Conservation (phyloP, 768 basidiomycete genomes). For the Crepidotus variabilis region DNA sequence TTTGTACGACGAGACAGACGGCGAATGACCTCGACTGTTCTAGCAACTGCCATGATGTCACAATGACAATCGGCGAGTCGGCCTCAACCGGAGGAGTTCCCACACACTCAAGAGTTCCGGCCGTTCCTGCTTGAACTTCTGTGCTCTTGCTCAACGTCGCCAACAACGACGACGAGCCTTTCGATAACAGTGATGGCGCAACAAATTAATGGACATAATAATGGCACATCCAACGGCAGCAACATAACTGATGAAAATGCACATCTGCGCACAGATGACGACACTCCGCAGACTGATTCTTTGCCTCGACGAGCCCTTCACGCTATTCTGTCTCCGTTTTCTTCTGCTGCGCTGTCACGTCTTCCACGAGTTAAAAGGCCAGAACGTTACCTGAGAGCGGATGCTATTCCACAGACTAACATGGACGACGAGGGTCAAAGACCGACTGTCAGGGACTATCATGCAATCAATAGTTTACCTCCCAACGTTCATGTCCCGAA, state of each 20-base stretch:
- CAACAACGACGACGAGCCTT: not conserved
- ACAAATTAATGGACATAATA: not conserved
- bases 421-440: conserved; percentile 47
- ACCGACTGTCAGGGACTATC: conserved; percentile 69
- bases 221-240: not conserved
- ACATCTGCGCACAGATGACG: conserved; percentile 3
- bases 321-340: conserved; percentile 57
- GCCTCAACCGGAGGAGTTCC: conserved; percentile 3
- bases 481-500: conserved; percentile 71
- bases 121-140: not conserved
- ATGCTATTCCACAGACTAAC: conserved; percentile 65
- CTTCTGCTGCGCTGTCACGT: conserved; percentile 52
- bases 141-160: not conserved
- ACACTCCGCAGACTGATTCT: conserved; percentile 21
- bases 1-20: not conserved
- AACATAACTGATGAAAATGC: conserved; percentile 4
- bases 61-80: no score
- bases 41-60: conserved; percentile 11
- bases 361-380: conserved; percentile 43
- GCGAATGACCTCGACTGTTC: conserved; percentile 7
- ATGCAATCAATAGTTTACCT: conserved; percentile 64
- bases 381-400: conserved; percentile 59
- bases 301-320: conserved; percentile 61
- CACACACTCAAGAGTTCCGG: not conserved
- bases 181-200: not conserved